phyloP scores from a whole-genome alignment of 2,329 filamentous ascomycete species.

The Cytospora schulzeri region DNA sequence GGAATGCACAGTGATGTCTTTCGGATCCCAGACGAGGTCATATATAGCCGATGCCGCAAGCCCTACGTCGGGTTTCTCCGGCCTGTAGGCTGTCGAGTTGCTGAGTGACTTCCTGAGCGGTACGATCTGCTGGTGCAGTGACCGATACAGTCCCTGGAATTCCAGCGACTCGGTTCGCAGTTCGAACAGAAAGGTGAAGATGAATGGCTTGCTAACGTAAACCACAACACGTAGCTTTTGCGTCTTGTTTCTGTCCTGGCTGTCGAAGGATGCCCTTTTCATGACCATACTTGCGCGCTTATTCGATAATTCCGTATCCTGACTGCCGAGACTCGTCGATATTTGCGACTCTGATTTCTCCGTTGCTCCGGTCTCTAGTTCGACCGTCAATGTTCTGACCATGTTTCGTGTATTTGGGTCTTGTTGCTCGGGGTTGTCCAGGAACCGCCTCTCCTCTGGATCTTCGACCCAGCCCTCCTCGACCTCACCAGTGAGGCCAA shows the following conservation, averaged over 20 bases:
- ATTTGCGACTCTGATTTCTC: constrained; percentile 48
- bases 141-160: constrained; percentile 58
- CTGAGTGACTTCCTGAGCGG: constrained; percentile 60
- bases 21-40: constrained; percentile 65
- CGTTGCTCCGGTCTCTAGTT: constrained; percentile 52
- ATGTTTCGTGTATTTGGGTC: constrained; percentile 57
- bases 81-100: constrained; percentile 58
- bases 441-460: constrained; percentile 36
- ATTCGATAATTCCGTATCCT: constrained; percentile 34
- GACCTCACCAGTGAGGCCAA: constrained; percentile 69
- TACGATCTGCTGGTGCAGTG: constrained; percentile 61
- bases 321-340: constrained; percentile 48
- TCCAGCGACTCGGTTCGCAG: constrained; percentile 60
- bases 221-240: constrained; percentile 68
- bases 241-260: constrained; percentile 56
- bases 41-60: constrained; percentile 51
- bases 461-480: constrained; percentile 46
- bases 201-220: constrained; percentile 74
- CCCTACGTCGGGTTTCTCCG: constrained; percentile 48
- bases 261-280: constrained; percentile 39
- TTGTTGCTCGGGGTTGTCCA: constrained; percentile 36
- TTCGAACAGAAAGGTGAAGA: constrained; percentile 75
- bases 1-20: constrained; percentile 58
- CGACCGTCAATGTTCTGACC: constrained; percentile 68
- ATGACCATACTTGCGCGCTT: constrained; percentile 14